phyloP scores from a whole-genome alignment of 306 rosid species.

The Prunus fruticosa region DNA sequence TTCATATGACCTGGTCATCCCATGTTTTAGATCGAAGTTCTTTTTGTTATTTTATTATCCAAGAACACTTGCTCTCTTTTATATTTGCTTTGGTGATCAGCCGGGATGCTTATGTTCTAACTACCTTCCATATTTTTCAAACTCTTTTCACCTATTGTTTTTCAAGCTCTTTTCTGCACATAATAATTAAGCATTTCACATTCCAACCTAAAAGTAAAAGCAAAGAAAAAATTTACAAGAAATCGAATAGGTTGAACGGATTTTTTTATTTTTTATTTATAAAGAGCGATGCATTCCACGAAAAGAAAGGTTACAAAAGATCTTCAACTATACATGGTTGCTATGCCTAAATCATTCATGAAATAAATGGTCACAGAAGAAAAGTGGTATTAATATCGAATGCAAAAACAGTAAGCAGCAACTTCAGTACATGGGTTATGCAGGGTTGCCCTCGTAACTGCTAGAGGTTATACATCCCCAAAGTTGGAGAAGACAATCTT shows the following conservation, averaged over 20 bases:
- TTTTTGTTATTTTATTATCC: background rate
- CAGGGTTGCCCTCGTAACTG: background rate
- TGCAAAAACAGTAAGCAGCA: background rate
- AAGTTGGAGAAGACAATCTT: background rate
- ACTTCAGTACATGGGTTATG: background rate
- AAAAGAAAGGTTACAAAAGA: no score
- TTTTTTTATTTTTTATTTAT: no score
- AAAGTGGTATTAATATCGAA: no score
- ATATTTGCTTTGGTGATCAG: background rate
- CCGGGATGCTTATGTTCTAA: conserved; percentile 8
- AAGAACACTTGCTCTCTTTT: no score
- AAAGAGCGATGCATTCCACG: no score
- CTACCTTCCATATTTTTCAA: conserved; percentile 16
- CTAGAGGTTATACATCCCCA: background rate
- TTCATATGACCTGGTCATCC: conserved; percentile 27
- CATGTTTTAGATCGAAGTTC: conserved; percentile 8
- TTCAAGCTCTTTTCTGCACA: no score
- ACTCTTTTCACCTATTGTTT: background rate
- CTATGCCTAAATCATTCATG: no score
- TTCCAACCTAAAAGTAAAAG: no score
- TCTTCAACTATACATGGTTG: no score
- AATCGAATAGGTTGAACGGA: background rate
- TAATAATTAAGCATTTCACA: no score
- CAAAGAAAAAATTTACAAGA: background rate
- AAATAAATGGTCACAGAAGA: no score